These are phyloP conservation scores for Delphinella strobiligena DNA, from an alignment of 2,329 filamentous ascomycete genomes.

Conservation along the genomic window DNA sequence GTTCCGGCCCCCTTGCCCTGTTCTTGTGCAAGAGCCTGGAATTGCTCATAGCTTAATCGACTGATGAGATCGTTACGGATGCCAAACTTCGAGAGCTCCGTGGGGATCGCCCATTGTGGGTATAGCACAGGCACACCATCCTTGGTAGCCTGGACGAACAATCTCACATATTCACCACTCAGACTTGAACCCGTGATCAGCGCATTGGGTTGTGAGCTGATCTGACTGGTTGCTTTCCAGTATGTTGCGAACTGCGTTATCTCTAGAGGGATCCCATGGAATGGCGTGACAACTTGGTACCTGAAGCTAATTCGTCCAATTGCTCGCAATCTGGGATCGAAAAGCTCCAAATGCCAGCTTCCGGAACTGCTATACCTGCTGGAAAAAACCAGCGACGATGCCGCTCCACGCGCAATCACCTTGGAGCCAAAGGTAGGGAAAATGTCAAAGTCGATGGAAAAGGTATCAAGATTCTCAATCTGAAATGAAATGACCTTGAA, in stretches of 20 bases:
- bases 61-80: slow-evolving; percentile 67
- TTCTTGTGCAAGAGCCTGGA: slow-evolving; percentile 36
- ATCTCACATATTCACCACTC: slow-evolving; percentile 84
- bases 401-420: slow-evolving; percentile 91
- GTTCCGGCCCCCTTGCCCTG: slow-evolving; percentile 17
- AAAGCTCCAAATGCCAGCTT: slow-evolving; percentile 74
- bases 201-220: slow-evolving; percentile 72
- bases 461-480: slow-evolving; percentile 83
- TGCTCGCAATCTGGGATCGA: slow-evolving; percentile 79
- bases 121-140: slow-evolving; percentile 81
- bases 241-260: slow-evolving; percentile 98
- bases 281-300: slow-evolving; percentile 93
- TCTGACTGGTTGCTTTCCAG: slow-evolving; percentile 95
- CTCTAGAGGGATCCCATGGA: slow-evolving; percentile 80
- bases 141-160: slow-evolving; percentile 84
- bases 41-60: slow-evolving; percentile 63
- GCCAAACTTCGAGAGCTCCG: slow-evolving; percentile 50
- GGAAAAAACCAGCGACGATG: slow-evolving; percentile 75
- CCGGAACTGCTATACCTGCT: slow-evolving; percentile 63
- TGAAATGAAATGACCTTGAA: slow-evolving; percentile 90
- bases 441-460: slow-evolving; percentile 93
- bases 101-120: slow-evolving; percentile 59
- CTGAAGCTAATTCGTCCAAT: slow-evolving; percentile 93
- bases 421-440: slow-evolving; percentile 96
- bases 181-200: slow-evolving; percentile 91